These are phyloP conservation scores for Cercophora samala DNA, from an alignment of 495 filamentous ascomycete genomes.

Conservation along the genomic window DNA sequence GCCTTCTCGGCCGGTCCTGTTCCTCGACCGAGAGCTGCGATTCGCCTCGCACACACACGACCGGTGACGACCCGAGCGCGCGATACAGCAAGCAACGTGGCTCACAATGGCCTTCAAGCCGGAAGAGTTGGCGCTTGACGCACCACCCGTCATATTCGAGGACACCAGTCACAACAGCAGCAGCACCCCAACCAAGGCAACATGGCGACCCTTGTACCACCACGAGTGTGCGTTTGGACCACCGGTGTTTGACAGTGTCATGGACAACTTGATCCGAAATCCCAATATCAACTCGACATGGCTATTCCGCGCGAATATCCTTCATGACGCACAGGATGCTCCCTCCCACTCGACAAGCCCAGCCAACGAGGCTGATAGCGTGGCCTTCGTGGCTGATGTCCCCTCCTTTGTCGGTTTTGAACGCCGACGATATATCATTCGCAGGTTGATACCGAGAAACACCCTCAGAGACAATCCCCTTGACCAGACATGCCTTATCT, in stretches of 20 bases:
- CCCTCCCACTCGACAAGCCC: conserved; percentile 10
- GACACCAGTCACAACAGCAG: conserved; percentile 10
- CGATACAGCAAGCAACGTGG: not conserved
- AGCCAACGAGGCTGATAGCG: not conserved
- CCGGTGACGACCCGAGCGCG: not conserved
- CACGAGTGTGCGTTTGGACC: conserved; percentile 57
- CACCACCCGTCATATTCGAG: conserved; percentile 24
- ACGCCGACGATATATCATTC: conserved; percentile 52
- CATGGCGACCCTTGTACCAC: conserved; percentile 51
- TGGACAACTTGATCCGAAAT: conserved; percentile 73
- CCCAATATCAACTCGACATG: conserved; percentile 81
- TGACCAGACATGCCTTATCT: conserved; percentile 78
- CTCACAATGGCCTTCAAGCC: conserved; percentile 26
- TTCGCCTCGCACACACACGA: not conserved
- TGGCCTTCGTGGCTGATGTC: not conserved
- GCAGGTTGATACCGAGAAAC: conserved; percentile 79
- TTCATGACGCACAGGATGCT: conserved; percentile 46
- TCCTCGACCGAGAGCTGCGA: not conserved
- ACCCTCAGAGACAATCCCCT: conserved; percentile 66
- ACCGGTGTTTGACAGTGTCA: conserved; percentile 58
- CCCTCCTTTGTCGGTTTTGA: conserved; percentile 31
- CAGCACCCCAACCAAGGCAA: conserved; percentile 19
- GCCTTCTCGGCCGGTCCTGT: not conserved
- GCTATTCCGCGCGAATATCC: conserved; percentile 84
- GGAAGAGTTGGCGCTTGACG: conserved; percentile 35